Evolutionary conservation across 345 rosid genomes (phyloP), one percentile per base, ranked within the genome.

Genomic region (Eucalyptus shirleyi): DNA sequence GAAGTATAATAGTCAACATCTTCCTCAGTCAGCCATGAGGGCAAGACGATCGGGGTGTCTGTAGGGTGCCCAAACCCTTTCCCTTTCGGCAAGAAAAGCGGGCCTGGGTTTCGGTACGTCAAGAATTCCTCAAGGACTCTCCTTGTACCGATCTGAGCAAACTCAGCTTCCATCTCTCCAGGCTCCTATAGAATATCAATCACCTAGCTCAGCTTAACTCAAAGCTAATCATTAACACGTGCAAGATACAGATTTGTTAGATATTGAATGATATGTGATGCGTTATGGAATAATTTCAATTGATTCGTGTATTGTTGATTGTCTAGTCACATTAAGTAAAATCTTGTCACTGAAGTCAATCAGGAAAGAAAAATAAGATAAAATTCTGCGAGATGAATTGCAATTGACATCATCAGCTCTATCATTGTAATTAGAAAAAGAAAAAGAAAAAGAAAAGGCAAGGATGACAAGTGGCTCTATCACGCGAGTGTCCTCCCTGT

Each of bases 131-230:
- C 92, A 12, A 98, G 87, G 67, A 95, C 95, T 55, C 83, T 89
- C 88, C 91, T 93, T 34, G 92, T 92, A 47, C 97, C 98, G 21
- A 90, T 18, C 42, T 89, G 53, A 14, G 80, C 89, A 50, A 97
- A 95, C 89, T 94, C 98, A 67, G 88, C 93, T 89, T 96, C 99
- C 45, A 96, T 93, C 30, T 90, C 96, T 89, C 97, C 98, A 51
- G 93, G 92, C 89, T 93, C 94, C 99, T 96, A 42, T 51, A 32
- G 16, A 9, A 50, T 9, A 26, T 21, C 69, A 34, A 34, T 55
- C 42, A 32, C 32, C 59, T 55, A 37, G 69, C 88, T 37, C 47
- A 37, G 83, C 47, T 72, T 72, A 19, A 77, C 47, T 77, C 83
- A 37, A 77, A 40, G 83, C 47, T 40, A 77, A 37, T 77, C 45